These are phyloP conservation scores for Penicillium taxi DNA, from an alignment of 495 filamentous ascomycete genomes.

Conservation along the genomic window DNA sequence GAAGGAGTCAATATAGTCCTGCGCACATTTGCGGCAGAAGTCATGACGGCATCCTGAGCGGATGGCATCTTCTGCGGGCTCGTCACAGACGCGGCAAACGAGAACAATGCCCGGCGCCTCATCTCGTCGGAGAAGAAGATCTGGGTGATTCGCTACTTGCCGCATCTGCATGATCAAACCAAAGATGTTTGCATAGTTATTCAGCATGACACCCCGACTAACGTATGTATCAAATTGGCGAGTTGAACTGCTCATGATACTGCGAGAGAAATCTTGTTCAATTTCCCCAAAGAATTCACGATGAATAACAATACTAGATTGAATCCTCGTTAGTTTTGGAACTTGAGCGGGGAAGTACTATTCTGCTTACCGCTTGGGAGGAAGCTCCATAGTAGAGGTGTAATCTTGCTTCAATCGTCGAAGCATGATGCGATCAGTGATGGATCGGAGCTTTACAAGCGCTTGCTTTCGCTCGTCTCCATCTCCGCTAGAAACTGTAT, in stretches of 20 bases:
- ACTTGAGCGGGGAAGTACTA: too few species aligned
- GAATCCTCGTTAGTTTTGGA: neutral
- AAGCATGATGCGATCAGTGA: constrained; percentile 89
- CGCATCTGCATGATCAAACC: constrained; percentile 97
- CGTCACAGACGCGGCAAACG: constrained; percentile 90
- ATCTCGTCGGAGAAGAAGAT: constrained; percentile 83
- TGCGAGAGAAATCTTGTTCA: constrained; percentile 88
- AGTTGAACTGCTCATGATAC: constrained; percentile 83
- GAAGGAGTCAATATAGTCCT: constrained; percentile 70
- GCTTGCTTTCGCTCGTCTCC: constrained; percentile 53
- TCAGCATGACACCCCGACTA: constrained; percentile 84
- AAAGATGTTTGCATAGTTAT: constrained; percentile 82
- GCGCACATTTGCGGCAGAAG: constrained; percentile 86
- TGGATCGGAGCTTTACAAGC: constrained; percentile 69
- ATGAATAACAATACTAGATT: constrained; percentile 59
- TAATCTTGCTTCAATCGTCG: constrained; percentile 87
- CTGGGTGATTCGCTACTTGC: constrained; percentile 91
- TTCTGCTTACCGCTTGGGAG: constrained; percentile 64
- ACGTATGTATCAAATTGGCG: constrained; percentile 93
- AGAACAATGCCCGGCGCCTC: constrained; percentile 75
- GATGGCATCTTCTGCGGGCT: constrained; percentile 89
- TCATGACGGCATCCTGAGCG: constrained; percentile 87
- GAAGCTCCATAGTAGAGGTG: constrained; percentile 87
- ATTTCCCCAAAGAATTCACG: constrained; percentile 94
- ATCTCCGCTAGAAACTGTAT: constrained; percentile 42